A percentile compares a stretch with the other conserved stretches of the same genome.
Evolutionary conservation across 495 filamentous ascomycete species (phyloP).

Genomic region (Parmelia sp.): DNA sequence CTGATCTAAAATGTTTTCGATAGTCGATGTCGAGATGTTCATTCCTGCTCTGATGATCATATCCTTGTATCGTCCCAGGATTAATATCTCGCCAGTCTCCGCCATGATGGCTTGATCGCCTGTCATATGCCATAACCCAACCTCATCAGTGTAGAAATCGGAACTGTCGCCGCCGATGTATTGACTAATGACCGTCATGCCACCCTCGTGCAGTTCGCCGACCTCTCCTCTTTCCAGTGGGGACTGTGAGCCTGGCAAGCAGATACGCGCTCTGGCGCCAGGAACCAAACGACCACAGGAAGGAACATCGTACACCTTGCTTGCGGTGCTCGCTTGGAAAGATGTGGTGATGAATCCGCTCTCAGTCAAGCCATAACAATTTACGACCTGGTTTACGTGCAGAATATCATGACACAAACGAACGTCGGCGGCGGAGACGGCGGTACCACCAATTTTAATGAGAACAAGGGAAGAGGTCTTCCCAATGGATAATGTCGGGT

Average conservation of each 20-base stretch:
- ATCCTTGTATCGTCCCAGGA: constrained; percentile 45
- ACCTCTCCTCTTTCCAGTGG: constrained; percentile 27
- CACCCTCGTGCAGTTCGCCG: constrained; percentile 41
- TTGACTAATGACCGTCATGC: constrained; percentile 26
- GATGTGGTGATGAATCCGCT: constrained; percentile 32
- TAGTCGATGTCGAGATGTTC: constrained; percentile 38
- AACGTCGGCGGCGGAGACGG: constrained; percentile 30
- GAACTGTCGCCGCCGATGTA: constrained; percentile 30
- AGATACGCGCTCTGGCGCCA: constrained; percentile 35
- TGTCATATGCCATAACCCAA: constrained; percentile 35
- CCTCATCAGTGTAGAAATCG: constrained; percentile 35
- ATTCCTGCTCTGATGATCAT: constrained; percentile 46
- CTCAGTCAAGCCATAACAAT: constrained; percentile 42
- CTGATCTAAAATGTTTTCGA: constrained; percentile 30
- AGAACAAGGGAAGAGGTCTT: constrained; percentile 28
- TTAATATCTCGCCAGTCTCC: constrained; percentile 31
- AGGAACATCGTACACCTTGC: constrained; percentile 21
- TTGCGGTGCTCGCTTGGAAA: constrained; percentile 14
- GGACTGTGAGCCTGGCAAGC: constrained; percentile 27
- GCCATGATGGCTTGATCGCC: constrained; percentile 43
- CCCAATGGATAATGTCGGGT: constrained; percentile 21
- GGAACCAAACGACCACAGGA: constrained; percentile 31
- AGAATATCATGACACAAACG: constrained; percentile 28
- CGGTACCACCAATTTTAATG: constrained; percentile 31
- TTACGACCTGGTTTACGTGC: constrained; percentile 29